phyloP scores from a whole-genome alignment of 2,329 filamentous ascomycete species.

The Bipolaris sorokiniana region DNA sequence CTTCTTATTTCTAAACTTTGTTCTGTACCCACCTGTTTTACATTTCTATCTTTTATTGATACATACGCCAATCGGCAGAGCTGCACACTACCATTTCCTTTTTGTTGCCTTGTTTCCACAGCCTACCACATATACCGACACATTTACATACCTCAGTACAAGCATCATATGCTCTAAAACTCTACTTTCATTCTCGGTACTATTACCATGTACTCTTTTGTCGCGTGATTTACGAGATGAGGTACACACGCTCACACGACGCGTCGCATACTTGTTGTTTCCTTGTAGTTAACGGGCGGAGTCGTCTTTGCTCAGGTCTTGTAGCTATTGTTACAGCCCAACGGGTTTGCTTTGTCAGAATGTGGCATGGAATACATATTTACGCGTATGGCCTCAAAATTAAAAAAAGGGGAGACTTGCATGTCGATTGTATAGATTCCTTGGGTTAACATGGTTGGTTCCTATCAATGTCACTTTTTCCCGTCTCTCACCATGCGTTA shows the following conservation, averaged over 20 bases:
- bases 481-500: background rate
- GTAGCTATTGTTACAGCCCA: background rate
- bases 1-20: background rate
- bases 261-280: constrained; percentile 3
- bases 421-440: constrained; percentile 8
- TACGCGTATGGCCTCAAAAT: background rate
- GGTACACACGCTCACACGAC: background rate
- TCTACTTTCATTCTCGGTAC: constrained; percentile 1
- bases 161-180: background rate
- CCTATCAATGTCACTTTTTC: constrained; percentile 5
- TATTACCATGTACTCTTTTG: background rate
- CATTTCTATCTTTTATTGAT: background rate
- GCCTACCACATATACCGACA: constrained; percentile 1
- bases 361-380: background rate
- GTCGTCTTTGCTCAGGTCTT: background rate
- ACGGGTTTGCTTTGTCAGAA: background rate
- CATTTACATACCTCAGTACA: constrained; percentile 6
- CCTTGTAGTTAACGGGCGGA: background rate
- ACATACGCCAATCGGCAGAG: constrained; percentile 8
- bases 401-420: constrained; percentile 2
- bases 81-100: constrained; percentile 5
- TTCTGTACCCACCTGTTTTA: background rate
- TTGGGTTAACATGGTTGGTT: background rate
- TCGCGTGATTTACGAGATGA: background rate
- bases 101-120: background rate